Evolutionary conservation across 306 rosid genomes (phyloP).

Genomic region (Glycine soja): DNA sequence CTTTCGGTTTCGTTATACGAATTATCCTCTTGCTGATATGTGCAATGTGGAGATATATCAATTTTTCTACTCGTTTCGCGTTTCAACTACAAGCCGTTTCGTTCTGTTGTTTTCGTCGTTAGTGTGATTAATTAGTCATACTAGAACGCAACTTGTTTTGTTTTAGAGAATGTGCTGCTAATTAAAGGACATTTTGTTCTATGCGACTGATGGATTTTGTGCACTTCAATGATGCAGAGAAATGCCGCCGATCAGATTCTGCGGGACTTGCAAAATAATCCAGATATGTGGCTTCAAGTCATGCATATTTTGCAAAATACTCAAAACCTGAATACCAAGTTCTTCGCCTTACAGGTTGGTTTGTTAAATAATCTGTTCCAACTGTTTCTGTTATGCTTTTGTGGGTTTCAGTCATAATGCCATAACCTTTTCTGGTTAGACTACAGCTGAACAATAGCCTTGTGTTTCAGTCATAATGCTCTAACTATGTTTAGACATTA

Average conservation of each 20-base stretch:
- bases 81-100: background rate
- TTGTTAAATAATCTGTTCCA: constrained; percentile 11
- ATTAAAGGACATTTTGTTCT: background rate
- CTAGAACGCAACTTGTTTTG: background rate
- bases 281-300: constrained; percentile 98
- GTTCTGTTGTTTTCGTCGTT: background rate
- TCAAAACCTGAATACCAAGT: constrained; percentile 86
- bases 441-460: background rate
- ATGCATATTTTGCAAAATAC: constrained; percentile 92
- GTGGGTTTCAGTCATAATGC: background rate
- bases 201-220: background rate
- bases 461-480: background rate
- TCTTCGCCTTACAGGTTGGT: constrained; percentile 98
- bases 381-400: background rate
- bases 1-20: background rate
- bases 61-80: background rate
- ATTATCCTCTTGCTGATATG: background rate
- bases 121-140: background rate
- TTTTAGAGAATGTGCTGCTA: constrained; percentile 11
- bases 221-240: constrained; percentile 62
- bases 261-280: constrained; percentile 92
- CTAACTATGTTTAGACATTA: background rate
- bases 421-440: background rate
- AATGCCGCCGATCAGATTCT: constrained; percentile 90
- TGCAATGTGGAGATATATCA: background rate